phyloP scores from a whole-genome alignment of 2,329 filamentous ascomycete species.

The Arthrobotrys iridis region DNA sequence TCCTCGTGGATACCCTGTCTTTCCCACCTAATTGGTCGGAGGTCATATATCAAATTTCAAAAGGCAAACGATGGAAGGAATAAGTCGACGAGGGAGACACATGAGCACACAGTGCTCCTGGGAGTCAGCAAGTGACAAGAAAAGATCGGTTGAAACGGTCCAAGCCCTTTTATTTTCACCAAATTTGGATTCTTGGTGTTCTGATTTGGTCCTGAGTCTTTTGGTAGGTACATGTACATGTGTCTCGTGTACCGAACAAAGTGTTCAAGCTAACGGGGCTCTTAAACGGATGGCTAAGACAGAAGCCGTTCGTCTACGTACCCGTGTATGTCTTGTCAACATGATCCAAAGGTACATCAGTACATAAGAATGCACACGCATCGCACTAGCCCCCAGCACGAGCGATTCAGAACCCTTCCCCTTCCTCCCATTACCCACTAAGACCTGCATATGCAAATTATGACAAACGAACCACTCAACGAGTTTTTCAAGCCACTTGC shows the following conservation, averaged over 20 bases:
- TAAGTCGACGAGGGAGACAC: neutral
- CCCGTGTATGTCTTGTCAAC: slow-evolving; percentile 4
- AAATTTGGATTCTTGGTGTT: neutral
- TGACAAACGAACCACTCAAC: slow-evolving; percentile 40
- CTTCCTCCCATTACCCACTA: neutral
- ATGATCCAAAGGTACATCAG: neutral
- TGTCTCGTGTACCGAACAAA: neutral
- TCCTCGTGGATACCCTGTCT: slow-evolving; percentile 19
- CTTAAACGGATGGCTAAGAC: too few relatives aligned
- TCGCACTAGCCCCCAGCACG: neutral
- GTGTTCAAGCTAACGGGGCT: neutral
- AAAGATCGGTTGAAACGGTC: neutral
- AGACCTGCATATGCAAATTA: slow-evolving; percentile 45
- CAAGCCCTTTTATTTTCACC: neutral
- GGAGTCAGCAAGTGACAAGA: slow-evolving; percentile 29
- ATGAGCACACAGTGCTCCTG: neutral
- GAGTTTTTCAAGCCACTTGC: neutral
- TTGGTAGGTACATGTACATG: neutral
- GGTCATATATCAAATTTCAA: neutral
- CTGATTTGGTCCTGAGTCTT: neutral
- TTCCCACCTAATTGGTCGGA: slow-evolving; percentile 18
- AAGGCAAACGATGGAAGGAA: neutral
- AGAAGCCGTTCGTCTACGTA: neutral
- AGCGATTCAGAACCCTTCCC: slow-evolving; percentile 21
- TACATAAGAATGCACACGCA: slow-evolving; percentile 8